Evolutionary conservation across 179 eudicot species (phyloP), one percentile per base, ranked within the genome.

Genomic region (Nepenthes alata): DNA sequence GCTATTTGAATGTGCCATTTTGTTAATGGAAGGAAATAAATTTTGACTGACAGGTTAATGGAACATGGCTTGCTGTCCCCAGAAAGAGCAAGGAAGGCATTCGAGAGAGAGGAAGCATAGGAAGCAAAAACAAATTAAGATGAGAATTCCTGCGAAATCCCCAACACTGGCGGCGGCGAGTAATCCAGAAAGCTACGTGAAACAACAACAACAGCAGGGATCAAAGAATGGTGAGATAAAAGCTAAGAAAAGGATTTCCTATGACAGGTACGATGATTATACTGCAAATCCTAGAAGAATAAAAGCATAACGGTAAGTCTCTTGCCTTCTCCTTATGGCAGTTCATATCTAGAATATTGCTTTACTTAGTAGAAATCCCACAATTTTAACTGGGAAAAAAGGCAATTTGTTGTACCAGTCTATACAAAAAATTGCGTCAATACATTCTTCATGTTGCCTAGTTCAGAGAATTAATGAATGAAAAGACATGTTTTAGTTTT

Each of bases 31-130:
- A 11, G 16, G 45, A 41, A 41, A 41, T 11, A 11, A 10, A 50
- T 3, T 11, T 50, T 50, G 53, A 9, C 65, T 67, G 68, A 60
- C 78, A 90, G 95, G 97, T 56, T 85, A 77, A 88, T 91, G 96
- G 97, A 88, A 70, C 97, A 85, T 55, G 96, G 97, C 14, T 47
- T 88, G 78, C 55, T 85, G 64, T 78, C 96, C 45, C 91, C 85
- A 3, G 97, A 88, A 36, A 82, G 79, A 72, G 80, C 97, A 25
- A 88, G 68, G 66, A 91, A 71, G 74, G 95, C 89, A 25, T 77
- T 65, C 37, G 97, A 85, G 68, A 91, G 97, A 85, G 68, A 91
- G 78, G 76, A 91, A 91, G 74, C 95, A 82, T 70, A 75, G 81
- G 72, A 88, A 74, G 78, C 89, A 81, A 67, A 91, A 91, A 77